Percentiles rank a stretch among this genome's conserved stretches.
Evolutionary conservation across 768 basidiomycete species (phyloP).

Genomic region (Russula lepida): DNA sequence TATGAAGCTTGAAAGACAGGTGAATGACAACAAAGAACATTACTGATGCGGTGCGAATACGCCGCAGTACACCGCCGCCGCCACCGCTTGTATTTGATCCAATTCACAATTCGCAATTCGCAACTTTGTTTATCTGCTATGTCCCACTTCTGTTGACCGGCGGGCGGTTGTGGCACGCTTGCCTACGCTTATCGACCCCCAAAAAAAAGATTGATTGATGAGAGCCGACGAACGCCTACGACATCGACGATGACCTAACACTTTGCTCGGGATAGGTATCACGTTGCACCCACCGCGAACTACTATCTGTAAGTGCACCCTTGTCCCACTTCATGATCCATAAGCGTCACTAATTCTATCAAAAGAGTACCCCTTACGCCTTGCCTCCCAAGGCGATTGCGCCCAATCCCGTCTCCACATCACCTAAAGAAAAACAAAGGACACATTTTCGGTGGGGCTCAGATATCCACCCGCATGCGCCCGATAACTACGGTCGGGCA

Average conservation of each 20-base stretch:
- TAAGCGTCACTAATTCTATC: neutral
- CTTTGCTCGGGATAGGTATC: neutral
- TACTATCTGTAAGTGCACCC: too few relatives aligned
- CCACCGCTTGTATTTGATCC: too few relatives aligned
- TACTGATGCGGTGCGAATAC: too few relatives aligned
- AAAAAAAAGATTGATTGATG: neutral
- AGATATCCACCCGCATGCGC: neutral
- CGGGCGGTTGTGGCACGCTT: neutral
- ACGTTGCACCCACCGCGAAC: neutral
- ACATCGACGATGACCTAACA: neutral
- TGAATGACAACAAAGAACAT: too few relatives aligned
- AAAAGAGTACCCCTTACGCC: neutral
- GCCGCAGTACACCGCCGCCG: too few relatives aligned
- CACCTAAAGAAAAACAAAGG: neutral
- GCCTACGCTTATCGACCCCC: neutral
- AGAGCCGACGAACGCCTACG: neutral
- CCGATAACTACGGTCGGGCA: neutral
- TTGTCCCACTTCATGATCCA: neutral
- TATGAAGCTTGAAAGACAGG: too few relatives aligned
- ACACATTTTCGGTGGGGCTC: neutral
- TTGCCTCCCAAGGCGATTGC: neutral
- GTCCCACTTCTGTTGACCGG: neutral
- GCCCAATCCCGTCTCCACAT: neutral
- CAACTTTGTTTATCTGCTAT: too few relatives aligned
- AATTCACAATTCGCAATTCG: too few relatives aligned